Evolutionary conservation across 1,139 yeast genomes (phyloP), one percentile per base, ranked within the genome.

Genomic region (Schizosaccharomyces versatilis): DNA sequence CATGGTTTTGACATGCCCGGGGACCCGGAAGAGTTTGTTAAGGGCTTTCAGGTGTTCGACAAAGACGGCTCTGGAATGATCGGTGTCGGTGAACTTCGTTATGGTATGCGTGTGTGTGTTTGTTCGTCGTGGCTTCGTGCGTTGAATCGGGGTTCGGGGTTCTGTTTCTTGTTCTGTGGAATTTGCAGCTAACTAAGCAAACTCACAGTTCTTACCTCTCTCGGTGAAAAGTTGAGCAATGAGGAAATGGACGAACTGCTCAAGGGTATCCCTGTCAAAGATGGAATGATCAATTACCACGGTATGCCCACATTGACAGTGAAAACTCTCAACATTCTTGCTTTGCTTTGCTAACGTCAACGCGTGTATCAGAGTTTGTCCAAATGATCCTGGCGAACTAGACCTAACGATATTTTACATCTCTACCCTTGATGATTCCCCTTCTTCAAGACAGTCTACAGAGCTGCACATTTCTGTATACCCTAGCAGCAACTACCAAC

Each of bases 1-100:
- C 88, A 83, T 63, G 95, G 95, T 0, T 85, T 84, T 76, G 81
- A 82, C 69, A 80, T 88, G 41, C 75, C 84, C 59, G 95, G 95
- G n/a, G 83, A 82, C 63, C 90, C 94, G 36, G 98, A 90, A 66
- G 99, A 90, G 68, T 90, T 90, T 69, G 79, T 90, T 65, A 84
- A 93, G 65, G 98, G 97, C 1, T 90, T 90, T 77, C 97, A 90
- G 71, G 96, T 90, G 9, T 90, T 90, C 62, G 99, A 90, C 71
- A 93, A 88, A 72, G 95, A 86, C 61, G 79, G 82, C 61, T 82
- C 96, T 19, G 99, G 99, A 7, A 82, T 81, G 71, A 90, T 90
- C 63, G 94, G 97, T 47, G 95, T 90, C 52, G 99, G 99, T 58
- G 97, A 93, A 69, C 77, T 90, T 64, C 79, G 94, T 68, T 90